Evolutionary conservation across 1,284 basidiomycete genomes (phyloP).

Genomic region (Cerrena zonata): DNA sequence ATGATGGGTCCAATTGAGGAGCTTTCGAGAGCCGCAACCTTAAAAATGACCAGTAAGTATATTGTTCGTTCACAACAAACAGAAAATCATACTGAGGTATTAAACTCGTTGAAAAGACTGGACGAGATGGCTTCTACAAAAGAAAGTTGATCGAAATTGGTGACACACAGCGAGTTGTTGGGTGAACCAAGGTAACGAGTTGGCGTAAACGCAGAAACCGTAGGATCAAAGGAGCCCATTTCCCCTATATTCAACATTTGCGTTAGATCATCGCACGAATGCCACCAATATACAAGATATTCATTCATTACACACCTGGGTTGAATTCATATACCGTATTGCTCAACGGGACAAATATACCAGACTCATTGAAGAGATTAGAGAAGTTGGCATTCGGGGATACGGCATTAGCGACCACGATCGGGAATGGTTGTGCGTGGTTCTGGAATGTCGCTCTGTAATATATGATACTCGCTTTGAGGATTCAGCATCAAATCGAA

Average conservation of each 20-base stretch:
- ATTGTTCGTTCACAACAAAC: too few species aligned
- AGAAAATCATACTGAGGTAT: slow-evolving; percentile 33
- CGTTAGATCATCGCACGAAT: neutral
- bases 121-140: slow-evolving; percentile 39
- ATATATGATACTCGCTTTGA: too few species aligned
- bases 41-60: too few species aligned
- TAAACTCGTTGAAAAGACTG: slow-evolving; percentile 33
- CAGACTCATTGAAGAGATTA: neutral
- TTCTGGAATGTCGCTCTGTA: slow-evolving; percentile 19
- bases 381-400: slow-evolving; percentile 12
- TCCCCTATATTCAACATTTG: too few species aligned
- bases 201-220: slow-evolving; percentile 38
- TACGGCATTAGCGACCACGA: slow-evolving; percentile 20
- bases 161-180: slow-evolving; percentile 37
- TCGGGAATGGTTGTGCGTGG: slow-evolving; percentile 23
- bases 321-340: slow-evolving; percentile 42
- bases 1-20: slow-evolving; percentile 23
- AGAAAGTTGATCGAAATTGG: slow-evolving; percentile 45
- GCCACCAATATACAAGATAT: neutral
- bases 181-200: slow-evolving; percentile 39
- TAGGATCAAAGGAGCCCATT: slow-evolving; percentile 42
- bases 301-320: slow-evolving; percentile 30
- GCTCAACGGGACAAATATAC: slow-evolving; percentile 29
- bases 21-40: slow-evolving; percentile 15
- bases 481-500: neutral